phyloP scores from a whole-genome alignment of 257 asterid species.

The Scutellaria baicalensis region DNA sequence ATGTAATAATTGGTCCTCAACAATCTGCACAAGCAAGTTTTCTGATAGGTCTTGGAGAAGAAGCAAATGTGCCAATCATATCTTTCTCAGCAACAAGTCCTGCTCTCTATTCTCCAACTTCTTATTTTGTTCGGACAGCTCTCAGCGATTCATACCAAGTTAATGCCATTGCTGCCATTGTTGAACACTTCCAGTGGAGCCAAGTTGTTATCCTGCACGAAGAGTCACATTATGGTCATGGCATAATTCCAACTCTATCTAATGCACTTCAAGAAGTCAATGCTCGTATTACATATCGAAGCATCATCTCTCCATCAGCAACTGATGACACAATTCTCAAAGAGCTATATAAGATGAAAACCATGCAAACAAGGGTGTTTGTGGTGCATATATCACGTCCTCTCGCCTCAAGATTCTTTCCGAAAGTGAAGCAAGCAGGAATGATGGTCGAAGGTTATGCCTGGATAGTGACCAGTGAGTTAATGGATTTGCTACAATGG shows the following conservation, averaged over 20 bases:
- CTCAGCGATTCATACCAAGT: background rate
- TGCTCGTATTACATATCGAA: conserved; percentile 2
- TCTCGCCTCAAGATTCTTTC: conserved; percentile 28
- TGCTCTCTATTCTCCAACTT: background rate
- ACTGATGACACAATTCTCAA: background rate
- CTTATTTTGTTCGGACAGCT: background rate
- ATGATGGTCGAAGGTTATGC: conserved; percentile 42
- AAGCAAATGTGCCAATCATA: background rate
- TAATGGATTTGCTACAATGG: conserved; percentile 25
- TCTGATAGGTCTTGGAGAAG: background rate
- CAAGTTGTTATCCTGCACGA: background rate
- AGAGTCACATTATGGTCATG: background rate
- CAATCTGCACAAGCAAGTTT: background rate
- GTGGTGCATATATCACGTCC: conserved; percentile 26
- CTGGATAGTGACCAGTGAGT: conserved; percentile 34
- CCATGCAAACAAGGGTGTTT: conserved; percentile 37
- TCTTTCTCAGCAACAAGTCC: background rate
- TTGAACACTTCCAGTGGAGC: background rate
- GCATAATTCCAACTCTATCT: background rate
- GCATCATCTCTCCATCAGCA: background rate
- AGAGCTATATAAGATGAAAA: conserved; percentile 16
- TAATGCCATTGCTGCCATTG: background rate
- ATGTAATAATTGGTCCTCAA: background rate
- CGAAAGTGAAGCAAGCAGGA: conserved; percentile 22
- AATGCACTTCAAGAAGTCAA: background rate